Evolutionary conservation across 2,329 filamentous ascomycete species (phyloP), one percentile per base, ranked within the genome.

Genomic region (Colletotrichum agaves): DNA sequence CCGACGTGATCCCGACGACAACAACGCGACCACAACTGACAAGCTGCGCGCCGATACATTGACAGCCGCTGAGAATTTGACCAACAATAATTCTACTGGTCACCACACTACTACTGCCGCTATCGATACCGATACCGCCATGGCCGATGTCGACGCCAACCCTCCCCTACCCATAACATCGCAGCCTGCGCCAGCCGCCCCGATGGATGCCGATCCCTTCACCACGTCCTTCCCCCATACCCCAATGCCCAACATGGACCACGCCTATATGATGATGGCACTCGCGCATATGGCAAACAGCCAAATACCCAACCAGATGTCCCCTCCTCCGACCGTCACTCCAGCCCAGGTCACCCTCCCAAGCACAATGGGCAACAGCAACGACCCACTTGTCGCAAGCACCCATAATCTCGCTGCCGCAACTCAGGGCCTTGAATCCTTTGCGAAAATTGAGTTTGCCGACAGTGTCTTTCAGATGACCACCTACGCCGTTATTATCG

Each of bases 401-500:
- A 73, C 77, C 41, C 77, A 77, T 7, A 69, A 55, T 13, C 78
- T 79, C 60, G 71, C 75, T 57, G 75, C 72, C n/a, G 70, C 76
- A 7, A 75, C 78, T 19, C 81, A 83, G 71, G 80, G 78, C 53
- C 77, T 88, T 13, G 84, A 88, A 73, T 87, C 85, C 3, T 88
- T 87, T 75, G 86, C 86, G 47, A 81, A 83, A 59, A 82, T 94
- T 69, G 87, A 90, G 73, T 94, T 94, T 75, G 85, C 87, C 71
- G 92, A 94, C 80, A 91, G 91, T 74, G 86, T 89, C 63, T 94
- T 92, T 76, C 91, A 92, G 78, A 91, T 94, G 88, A 93, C 89
- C 58, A 93, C 91, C 1, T 90, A 90, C 72, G 85, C 87, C 59
- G 86, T 94, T 72, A 87, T 92, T 63, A 87, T 94, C 31, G 91